These are phyloP conservation scores for Trametopsis cervina DNA, from an alignment of 768 basidiomycete species.

Conservation along the genomic window DNA sequence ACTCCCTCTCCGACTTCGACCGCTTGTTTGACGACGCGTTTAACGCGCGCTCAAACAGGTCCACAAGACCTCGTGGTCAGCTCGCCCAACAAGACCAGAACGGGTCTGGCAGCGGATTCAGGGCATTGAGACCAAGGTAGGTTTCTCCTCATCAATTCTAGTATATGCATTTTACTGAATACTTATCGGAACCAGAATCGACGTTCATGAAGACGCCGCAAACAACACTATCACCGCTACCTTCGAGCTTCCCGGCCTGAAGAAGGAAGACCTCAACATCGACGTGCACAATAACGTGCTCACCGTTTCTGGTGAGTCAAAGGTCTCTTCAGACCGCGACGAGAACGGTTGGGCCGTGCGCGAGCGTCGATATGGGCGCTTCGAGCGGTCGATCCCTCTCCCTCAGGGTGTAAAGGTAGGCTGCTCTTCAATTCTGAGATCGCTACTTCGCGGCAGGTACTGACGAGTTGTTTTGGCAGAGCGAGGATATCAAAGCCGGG, in stretches of 20 bases:
- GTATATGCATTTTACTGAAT: background rate
- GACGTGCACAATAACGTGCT: constrained; percentile 44
- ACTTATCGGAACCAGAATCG: constrained; percentile 46
- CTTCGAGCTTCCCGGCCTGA: constrained; percentile 52
- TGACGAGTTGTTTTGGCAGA: constrained; percentile 6
- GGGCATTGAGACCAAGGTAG: background rate
- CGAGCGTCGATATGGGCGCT: constrained; percentile 23
- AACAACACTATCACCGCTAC: constrained; percentile 43
- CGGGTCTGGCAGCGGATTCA: no score
- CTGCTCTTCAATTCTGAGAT: background rate
- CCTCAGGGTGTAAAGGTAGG: constrained; percentile 12
- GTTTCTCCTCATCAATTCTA: background rate
- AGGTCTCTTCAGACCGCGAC: constrained; percentile 25
- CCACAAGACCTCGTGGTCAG: no score
- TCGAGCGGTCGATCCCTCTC: constrained; percentile 17
- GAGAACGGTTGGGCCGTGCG: constrained; percentile 28
- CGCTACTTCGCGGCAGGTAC: background rate
- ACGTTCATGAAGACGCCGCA: constrained; percentile 42
- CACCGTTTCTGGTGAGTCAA: constrained; percentile 43
- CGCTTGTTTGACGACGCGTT: constrained; percentile 37
- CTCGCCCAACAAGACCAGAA: no score
- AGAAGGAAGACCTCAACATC: constrained; percentile 42
- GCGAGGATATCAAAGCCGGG: constrained; percentile 21
- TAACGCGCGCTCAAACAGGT: no score
- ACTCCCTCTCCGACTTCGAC: constrained; percentile 32